Evolutionary conservation across 2,329 filamentous ascomycete species (phyloP).

Genomic region (Penicillium sp.): DNA sequence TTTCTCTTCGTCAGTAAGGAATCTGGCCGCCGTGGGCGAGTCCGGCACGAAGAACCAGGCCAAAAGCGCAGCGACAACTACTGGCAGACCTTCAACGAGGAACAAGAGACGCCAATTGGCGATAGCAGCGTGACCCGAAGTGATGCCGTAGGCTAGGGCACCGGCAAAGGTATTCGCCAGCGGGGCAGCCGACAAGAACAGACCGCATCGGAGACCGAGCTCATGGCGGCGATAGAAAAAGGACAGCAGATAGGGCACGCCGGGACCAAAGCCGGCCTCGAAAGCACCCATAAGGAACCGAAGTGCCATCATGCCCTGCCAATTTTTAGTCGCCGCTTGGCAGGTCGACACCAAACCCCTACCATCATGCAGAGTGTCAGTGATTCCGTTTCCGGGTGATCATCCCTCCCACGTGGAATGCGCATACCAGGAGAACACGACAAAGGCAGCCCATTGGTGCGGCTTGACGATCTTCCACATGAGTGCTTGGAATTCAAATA

Average conservation of each 20-base stretch:
- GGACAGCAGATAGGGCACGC: conserved; percentile 51
- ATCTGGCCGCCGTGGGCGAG: conserved; percentile 52
- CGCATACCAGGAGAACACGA: conserved; percentile 43
- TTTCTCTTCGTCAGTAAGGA: conserved; percentile 59
- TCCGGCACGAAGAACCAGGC: conserved; percentile 58
- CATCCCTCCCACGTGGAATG: conserved; percentile 10
- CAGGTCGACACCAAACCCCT: conserved; percentile 51
- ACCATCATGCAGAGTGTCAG: conserved; percentile 1
- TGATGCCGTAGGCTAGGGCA: conserved; percentile 64
- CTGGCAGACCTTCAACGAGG: conserved; percentile 64
- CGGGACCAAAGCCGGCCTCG: conserved; percentile 48
- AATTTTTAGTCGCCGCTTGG: conserved; percentile 46
- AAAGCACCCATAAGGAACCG: conserved; percentile 49
- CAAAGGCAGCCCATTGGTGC: conserved; percentile 45
- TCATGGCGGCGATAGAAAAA: conserved; percentile 61
- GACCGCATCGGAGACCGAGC: conserved; percentile 55
- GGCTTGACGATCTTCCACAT: conserved; percentile 47
- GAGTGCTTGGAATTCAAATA: conserved; percentile 42
- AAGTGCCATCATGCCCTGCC: conserved; percentile 50
- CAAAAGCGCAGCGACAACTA: conserved; percentile 53
- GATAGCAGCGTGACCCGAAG: conserved; percentile 56
- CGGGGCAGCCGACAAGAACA: conserved; percentile 58
- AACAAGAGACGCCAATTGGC: conserved; percentile 66
- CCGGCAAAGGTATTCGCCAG: conserved; percentile 79
- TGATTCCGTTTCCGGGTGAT: conserved; percentile 7